phyloP scores from a whole-genome alignment of 768 basidiomycete species.

The Collybia sp. region DNA sequence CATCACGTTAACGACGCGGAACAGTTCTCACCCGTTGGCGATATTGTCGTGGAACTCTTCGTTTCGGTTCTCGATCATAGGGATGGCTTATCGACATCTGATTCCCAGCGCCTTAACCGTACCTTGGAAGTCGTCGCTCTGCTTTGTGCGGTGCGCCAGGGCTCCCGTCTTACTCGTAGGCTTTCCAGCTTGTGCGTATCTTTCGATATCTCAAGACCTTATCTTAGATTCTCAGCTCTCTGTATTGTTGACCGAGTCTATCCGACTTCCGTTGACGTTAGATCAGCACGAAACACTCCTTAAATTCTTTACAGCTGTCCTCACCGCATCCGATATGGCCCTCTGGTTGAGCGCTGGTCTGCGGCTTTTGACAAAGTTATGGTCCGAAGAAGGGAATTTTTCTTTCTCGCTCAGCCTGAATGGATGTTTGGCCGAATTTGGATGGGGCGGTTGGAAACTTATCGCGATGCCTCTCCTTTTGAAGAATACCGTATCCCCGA shows the following conservation, averaged over 20 bases:
- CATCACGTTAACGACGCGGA: constrained; percentile 77
- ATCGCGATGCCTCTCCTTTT: constrained; percentile 58
- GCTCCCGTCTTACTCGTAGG: constrained; percentile 62
- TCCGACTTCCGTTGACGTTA: constrained; percentile 21
- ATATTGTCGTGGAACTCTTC: constrained; percentile 44
- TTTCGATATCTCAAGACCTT: constrained; percentile 1
- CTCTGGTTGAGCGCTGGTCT: constrained; percentile 52
- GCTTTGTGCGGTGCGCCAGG: constrained; percentile 61
- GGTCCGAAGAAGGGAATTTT: constrained; percentile 22
- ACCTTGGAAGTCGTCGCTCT: constrained; percentile 54
- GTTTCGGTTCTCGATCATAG: constrained; percentile 14
- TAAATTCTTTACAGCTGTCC: constrained; percentile 32
- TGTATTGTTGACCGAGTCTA: constrained; percentile 25
- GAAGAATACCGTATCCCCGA: constrained; percentile 36
- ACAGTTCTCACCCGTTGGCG: constrained; percentile 53
- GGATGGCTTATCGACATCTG: constrained; percentile 10
- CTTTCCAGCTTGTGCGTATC: constrained; percentile 4
- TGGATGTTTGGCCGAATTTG: constrained; percentile 56
- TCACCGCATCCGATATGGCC: constrained; percentile 39
- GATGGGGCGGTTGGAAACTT: constrained; percentile 77
- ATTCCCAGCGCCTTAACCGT: constrained; percentile 40
- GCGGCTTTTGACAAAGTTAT: constrained; percentile 48
- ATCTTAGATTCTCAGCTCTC: constrained; percentile 29
- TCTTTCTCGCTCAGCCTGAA: constrained; percentile 50
- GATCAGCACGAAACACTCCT: constrained; percentile 27